phyloP scores from a whole-genome alignment of 176 grass and related monocot genomes.

The Bolboschoenus planiculmis region DNA sequence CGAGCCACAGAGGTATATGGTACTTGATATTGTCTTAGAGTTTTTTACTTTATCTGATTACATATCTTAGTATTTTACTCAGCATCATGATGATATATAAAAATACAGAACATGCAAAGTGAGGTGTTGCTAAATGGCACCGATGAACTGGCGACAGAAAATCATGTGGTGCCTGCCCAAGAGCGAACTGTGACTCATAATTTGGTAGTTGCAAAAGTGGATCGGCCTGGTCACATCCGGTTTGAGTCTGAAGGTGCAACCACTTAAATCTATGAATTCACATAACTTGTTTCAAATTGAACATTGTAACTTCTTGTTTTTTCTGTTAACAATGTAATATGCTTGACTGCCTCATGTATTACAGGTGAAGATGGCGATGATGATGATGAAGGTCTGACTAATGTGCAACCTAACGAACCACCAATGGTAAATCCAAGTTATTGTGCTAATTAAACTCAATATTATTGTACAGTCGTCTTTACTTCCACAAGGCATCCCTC shows the following conservation, averaged over 20 bases:
- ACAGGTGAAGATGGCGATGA: conserved; percentile 2
- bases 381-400: neutral
- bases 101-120: conserved; percentile 37
- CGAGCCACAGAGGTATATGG: conserved; percentile 41
- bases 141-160: conserved; percentile 25
- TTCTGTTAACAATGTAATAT: neutral
- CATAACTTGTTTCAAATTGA: neutral
- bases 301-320: neutral
- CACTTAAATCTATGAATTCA: neutral
- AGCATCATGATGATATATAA: neutral
- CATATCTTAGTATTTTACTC: conserved; percentile 17
- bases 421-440: neutral
- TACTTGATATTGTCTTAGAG: conserved; percentile 4
- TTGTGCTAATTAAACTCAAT: neutral
- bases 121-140: conserved; percentile 23
- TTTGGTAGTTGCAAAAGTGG: conserved; percentile 58
- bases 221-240: conserved; percentile 91
- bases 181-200: conserved; percentile 39
- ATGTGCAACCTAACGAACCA: neutral
- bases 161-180: conserved; percentile 28
- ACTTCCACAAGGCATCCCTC: conserved; percentile 2
- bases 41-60: conserved; percentile 17
- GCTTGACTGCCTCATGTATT: neutral
- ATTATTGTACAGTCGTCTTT: neutral
- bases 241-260: conserved; percentile 69